Evolutionary conservation across 345 rosid species (phyloP).

Genomic region (Ceriops tagal): DNA sequence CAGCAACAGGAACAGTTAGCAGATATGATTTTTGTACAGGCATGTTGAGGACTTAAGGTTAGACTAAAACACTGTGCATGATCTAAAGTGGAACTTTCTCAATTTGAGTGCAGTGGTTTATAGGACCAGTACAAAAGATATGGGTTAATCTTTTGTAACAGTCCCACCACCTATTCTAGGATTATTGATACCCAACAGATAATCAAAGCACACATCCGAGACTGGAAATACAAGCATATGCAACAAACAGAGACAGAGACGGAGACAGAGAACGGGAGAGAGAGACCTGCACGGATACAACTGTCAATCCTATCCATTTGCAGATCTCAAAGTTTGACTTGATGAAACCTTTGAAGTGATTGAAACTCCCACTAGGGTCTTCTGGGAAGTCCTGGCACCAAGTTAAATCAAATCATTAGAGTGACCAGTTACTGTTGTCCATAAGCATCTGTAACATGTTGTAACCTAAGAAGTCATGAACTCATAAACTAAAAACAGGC

Average conservation of each 20-base stretch:
- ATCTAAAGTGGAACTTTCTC: too few relatives aligned
- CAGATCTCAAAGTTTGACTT: conserved; percentile 65
- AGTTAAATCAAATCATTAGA: conserved; percentile 11
- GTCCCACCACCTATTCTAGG: background rate
- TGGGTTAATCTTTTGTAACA: background rate
- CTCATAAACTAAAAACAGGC: background rate
- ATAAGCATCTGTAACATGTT: background rate
- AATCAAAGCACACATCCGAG: background rate
- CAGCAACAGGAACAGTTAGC: background rate
- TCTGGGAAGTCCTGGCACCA: conserved; percentile 70
- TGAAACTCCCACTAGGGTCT: conserved; percentile 74
- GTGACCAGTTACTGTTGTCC: background rate
- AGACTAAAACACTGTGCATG: background rate
- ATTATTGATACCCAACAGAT: background rate
- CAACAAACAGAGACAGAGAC: background rate
- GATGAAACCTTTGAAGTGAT: conserved; percentile 58
- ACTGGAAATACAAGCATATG: background rate
- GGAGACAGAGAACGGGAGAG: conserved; percentile 7
- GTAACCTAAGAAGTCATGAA: background rate
- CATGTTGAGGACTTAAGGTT: background rate
- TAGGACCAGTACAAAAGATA: too few relatives aligned
- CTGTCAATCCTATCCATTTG: conserved; percentile 80
- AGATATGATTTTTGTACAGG: background rate
- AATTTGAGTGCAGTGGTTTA: too few relatives aligned
- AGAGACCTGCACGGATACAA: conserved; percentile 65